phyloP scores from a whole-genome alignment of 108 stramenopile genomes.

The Discostella pseudostelligera region DNA sequence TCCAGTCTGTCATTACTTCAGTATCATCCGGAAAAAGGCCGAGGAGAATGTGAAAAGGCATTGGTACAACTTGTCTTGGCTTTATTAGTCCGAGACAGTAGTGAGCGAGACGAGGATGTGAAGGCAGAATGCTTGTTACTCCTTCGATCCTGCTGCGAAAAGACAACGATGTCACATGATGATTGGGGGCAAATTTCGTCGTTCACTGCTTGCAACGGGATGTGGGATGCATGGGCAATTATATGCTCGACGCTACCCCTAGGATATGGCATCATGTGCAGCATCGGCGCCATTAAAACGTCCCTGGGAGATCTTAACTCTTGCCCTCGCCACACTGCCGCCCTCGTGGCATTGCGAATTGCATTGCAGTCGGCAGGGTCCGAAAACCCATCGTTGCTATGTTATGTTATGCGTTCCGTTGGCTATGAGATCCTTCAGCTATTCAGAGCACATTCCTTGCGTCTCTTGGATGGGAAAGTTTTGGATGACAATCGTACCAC shows the following conservation, averaged over 20 bases:
- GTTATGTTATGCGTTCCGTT: conserved; percentile 41
- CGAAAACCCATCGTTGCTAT: conserved; percentile 38
- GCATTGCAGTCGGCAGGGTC: conserved; percentile 32
- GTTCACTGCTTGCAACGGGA: conserved; percentile 36
- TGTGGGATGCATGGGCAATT: conserved; percentile 73
- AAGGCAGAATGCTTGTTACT: conserved; percentile 37
- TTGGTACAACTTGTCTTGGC: conserved; percentile 47
- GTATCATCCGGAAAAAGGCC: conserved; percentile 12
- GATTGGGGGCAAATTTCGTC: conserved; percentile 47
- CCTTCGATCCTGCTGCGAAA: conserved; percentile 45
- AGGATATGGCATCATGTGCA: conserved; percentile 38
- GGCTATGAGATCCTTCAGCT: conserved; percentile 59
- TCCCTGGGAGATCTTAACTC: conserved; percentile 49
- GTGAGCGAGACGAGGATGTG: conserved; percentile 23
- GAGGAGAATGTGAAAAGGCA: conserved; percentile 38
- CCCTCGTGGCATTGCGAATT: conserved; percentile 47
- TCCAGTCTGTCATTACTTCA: conserved; percentile 29
- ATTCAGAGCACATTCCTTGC: conserved; percentile 60
- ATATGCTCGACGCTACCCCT: conserved; percentile 29
- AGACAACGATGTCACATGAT: conserved; percentile 36
- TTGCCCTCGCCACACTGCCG: conserved; percentile 35
- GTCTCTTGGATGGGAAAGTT: conserved; percentile 18
- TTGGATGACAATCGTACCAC: conserved; percentile 37
- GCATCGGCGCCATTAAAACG: conserved; percentile 48
- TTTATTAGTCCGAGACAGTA: conserved; percentile 20